Conservation (phyloP, 2,329 filamentous ascomycete species). For the Albifimbria verrucaria region DNA sequence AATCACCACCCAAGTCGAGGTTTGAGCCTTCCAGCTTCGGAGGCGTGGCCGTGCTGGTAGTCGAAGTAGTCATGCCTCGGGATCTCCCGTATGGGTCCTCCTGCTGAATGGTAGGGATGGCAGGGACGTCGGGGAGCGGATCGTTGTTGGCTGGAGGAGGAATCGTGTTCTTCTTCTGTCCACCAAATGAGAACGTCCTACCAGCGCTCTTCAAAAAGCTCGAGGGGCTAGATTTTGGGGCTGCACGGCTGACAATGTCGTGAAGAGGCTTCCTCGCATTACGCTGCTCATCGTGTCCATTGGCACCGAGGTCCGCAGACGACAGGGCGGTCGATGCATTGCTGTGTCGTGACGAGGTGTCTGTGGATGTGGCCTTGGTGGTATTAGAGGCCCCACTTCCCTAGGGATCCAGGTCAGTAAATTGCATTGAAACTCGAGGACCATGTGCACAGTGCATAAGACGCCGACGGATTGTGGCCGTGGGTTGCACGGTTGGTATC, state of each 20-base stretch:
- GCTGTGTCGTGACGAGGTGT: slow-evolving; percentile 60
- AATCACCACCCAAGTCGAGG: slow-evolving; percentile 56
- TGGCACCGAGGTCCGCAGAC: slow-evolving; percentile 40
- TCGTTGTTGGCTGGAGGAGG: slow-evolving; percentile 24
- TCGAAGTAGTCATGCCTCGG: slow-evolving; percentile 52
- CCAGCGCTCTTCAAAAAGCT: slow-evolving; percentile 55
- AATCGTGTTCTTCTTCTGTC: slow-evolving; percentile 45
- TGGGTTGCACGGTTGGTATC: not conserved
- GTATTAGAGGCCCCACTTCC: slow-evolving; percentile 59
- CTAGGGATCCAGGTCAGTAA: slow-evolving; percentile 27
- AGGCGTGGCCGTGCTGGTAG: slow-evolving; percentile 50
- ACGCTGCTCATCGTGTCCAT: slow-evolving; percentile 25
- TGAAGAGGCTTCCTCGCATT: slow-evolving; percentile 34
- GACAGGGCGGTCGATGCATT: slow-evolving; percentile 61
- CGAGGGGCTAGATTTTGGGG: slow-evolving; percentile 45
- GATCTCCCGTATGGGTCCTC: slow-evolving; percentile 32
- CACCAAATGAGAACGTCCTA: slow-evolving; percentile 59
- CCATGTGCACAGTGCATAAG: slow-evolving; percentile 7
- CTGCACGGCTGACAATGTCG: slow-evolving; percentile 33
- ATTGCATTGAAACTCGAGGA: slow-evolving; percentile 7
- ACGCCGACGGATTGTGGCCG: not conserved
- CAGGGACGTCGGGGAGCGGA: slow-evolving; percentile 31
- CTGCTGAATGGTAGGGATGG: slow-evolving; percentile 32
- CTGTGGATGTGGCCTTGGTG: slow-evolving; percentile 56
- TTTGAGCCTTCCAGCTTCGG: slow-evolving; percentile 42